Base-by-base conservation (phyloP, 2,329 filamentous ascomycete species). In the Cytospora leucostoma region DNA sequence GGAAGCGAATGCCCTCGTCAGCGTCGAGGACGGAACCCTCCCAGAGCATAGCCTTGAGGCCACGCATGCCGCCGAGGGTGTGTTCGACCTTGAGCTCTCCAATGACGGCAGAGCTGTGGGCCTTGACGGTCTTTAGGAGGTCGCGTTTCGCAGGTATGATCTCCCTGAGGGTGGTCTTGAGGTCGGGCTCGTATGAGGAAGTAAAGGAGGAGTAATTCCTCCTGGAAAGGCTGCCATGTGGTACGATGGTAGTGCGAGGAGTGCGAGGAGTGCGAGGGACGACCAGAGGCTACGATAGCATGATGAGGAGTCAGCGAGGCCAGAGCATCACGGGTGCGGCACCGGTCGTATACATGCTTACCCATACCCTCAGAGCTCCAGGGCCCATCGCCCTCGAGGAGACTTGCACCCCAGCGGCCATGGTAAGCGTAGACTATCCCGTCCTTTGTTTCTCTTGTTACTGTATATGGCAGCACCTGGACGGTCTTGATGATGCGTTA, bases 41-140 rank as follows among this genome's bases (percentile, higher is more conserved):
- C 95, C 95, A 99, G 61, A 99, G 86, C 93, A 99, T 97, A 70
- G 93, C 91, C 80, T 97, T 97, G 70, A 99, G 86, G 47, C 94
- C 94, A 78, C 93, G 91, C 95, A 98, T 98, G 73, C 95, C 95
- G 71, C 95, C 95, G 70, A 98, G 87, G 27, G 92, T 92, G 79
- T 95, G 97, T 78, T 94, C 91, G 53, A 98, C 87, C 82, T 94
- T 97, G 77, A 98, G 88, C 72, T 97, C 91, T 63, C 94, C 94
- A 71, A 98, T 88, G 65, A 88, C 88, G 77, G 93, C 95, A 72
- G 88, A 86, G 59, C 86, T 84, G 75, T 94, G 87, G 63, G 89
- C 86, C 82, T 97, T 98, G 80, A 98, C 91, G 77, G 93, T 91
- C 79, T 97, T 95, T 71, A 98, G 80, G 21, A 97, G 88, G 77